Conservation (phyloP, 2,329 filamentous ascomycete species). For the Hymenoscyphus salicellus region DNA sequence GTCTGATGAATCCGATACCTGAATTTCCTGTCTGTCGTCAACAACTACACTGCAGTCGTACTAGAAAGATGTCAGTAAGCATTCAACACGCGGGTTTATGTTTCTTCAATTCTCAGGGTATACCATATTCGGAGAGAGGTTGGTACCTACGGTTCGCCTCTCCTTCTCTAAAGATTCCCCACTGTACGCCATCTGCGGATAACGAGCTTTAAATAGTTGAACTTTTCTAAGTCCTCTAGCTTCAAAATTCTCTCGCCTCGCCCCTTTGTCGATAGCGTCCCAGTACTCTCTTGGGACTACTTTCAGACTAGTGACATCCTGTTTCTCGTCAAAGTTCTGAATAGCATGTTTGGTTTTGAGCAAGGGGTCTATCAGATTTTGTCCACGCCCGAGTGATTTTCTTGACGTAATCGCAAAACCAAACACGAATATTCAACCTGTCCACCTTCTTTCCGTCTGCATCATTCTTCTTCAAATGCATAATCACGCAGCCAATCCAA, state of each 20-base stretch:
- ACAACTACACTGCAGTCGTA: background rate
- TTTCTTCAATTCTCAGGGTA: background rate
- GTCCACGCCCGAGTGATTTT: background rate
- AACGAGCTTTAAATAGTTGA: background rate
- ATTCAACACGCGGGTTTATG: background rate
- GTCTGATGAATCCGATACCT: background rate
- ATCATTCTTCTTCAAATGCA: background rate
- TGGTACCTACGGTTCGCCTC: background rate
- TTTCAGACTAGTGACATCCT: background rate
- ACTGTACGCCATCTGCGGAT: background rate
- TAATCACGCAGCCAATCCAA: background rate
- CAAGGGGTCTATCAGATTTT: background rate
- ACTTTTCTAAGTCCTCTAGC: background rate
- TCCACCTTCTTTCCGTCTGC: background rate
- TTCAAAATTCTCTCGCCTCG: background rate
- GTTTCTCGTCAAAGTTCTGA: background rate
- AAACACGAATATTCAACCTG: background rate
- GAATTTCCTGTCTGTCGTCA: background rate
- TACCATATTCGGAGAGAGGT: background rate
- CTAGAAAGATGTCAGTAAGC: background rate
- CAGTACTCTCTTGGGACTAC: background rate
- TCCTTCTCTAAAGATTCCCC: background rate
- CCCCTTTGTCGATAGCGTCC: background rate
- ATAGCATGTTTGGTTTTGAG: background rate
- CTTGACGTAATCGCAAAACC: background rate